These are phyloP conservation scores for Leucosporidium creatinivorum DNA, from an alignment of 768 basidiomycete species.

Conservation along the genomic window DNA sequence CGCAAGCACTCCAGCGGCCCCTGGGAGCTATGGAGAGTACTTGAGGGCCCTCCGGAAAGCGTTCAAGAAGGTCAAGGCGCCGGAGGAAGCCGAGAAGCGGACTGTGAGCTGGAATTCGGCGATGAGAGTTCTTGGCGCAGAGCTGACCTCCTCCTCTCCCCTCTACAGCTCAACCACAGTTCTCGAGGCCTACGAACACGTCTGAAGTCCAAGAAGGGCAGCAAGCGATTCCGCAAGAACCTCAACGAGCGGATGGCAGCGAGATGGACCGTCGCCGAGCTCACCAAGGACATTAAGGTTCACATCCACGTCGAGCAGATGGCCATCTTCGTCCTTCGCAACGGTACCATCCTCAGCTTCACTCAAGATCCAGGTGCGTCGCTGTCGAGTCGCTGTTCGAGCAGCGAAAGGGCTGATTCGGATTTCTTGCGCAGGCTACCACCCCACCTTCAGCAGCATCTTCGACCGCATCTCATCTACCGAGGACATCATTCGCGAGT, in stretches of 20 bases:
- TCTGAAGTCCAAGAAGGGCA: neutral
- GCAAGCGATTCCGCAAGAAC: too few relatives aligned
- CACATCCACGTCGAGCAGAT: constrained; percentile 54
- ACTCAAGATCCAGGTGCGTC: neutral
- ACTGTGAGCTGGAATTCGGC: too few relatives aligned
- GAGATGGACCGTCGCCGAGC: neutral
- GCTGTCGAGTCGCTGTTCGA: too few relatives aligned
- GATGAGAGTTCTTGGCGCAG: too few relatives aligned
- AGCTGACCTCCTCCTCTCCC: too few relatives aligned
- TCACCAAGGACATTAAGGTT: constrained; percentile 15
- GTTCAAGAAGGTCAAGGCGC: too few relatives aligned
- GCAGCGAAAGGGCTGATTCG: too few relatives aligned
- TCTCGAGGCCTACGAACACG: neutral
- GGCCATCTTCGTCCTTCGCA: constrained; percentile 60
- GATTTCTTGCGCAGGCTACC: too few relatives aligned
- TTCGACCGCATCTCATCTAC: constrained; percentile 15
- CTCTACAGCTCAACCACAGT: neutral
- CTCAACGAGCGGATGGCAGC: neutral
- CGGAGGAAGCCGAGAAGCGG: too few relatives aligned
- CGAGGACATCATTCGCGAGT: constrained; percentile 49
- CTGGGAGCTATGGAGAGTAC: too few relatives aligned
- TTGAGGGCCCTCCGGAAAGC: too few relatives aligned
- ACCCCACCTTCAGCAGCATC: neutral
- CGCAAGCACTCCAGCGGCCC: too few relatives aligned
- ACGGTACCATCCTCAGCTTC: constrained; percentile 47